Percentiles rank a stretch among this genome's conserved stretches.
Conservation (phyloP, 2,329 filamentous ascomycete genomes). For the Colletotrichum cordylinicola region DNA sequence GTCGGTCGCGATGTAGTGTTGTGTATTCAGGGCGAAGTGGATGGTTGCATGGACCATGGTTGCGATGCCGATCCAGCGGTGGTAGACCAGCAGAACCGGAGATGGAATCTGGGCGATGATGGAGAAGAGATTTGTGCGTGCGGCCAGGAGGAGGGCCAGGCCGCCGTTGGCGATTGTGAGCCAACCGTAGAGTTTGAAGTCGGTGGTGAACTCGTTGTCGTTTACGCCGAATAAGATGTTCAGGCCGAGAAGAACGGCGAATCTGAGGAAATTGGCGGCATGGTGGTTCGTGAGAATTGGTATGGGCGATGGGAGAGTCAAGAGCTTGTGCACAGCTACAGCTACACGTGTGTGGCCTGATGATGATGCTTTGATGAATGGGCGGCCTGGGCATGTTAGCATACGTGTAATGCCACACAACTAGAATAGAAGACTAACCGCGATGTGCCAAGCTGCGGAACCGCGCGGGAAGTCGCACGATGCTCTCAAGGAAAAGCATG, state of each 20-base stretch:
- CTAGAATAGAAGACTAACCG: not conserved
- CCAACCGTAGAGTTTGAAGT: not conserved
- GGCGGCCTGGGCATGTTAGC: not conserved
- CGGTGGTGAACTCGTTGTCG: not conserved
- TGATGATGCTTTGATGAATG: not conserved
- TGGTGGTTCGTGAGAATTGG: not conserved
- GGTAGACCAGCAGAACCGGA: not conserved
- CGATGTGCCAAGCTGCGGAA: not conserved
- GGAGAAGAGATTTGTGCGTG: not conserved
- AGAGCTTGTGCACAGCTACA: not conserved
- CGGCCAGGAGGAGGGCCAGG: not conserved
- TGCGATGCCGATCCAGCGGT: not conserved
- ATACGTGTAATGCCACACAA: rapidly evolving
- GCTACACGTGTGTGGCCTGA: not conserved
- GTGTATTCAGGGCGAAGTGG: not conserved
- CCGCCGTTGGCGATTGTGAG: not conserved
- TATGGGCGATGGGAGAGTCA: not conserved
- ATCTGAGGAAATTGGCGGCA: not conserved
- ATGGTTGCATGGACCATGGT: not conserved
- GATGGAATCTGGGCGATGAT: not conserved
- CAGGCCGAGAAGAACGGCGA: not conserved
- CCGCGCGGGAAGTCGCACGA: not conserved
- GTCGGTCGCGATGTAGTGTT: not conserved
- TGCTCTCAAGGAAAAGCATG: not conserved
- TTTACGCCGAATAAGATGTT: not conserved